Base-by-base conservation (phyloP, 106 monocot species). In the Acanthochlamys bracteata region DNA sequence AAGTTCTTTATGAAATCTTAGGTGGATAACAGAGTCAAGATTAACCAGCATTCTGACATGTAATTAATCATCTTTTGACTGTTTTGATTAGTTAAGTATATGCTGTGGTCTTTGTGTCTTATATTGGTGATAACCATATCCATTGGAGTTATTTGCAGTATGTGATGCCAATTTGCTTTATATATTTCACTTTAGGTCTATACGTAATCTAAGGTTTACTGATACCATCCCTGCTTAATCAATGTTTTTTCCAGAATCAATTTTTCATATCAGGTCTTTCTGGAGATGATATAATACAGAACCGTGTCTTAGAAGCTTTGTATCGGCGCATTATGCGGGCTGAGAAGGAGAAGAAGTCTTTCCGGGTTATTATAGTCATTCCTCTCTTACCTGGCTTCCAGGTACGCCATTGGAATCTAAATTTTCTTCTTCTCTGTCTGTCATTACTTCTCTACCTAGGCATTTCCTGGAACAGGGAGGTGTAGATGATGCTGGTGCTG, bases 181-280 rank as follows among this genome's bases (percentile, higher is more conserved):
- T n/a, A n/a, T n/a, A n/a, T n/a, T n/a, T n/a, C n/a, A n/a, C n/a
- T n/a, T n/a, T n/a, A n/a, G n/a, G n/a, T n/a, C n/a, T n/a, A n/a
- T n/a, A n/a, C n/a, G n/a, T n/a, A n/a, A n/a, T n/a, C n/a, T n/a
- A n/a, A n/a, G n/a, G n/a, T n/a, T n/a, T n/a, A 33, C 33, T 33
- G 33, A 33, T 6, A 33, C 33, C 1, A 33, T 33, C 6, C 6
- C 6, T 33, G 6, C 33, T 19, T 23, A 0, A n/a, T 56, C 8
- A 3, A 17, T 8, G 17, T 61, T 39, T 72, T 51, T 59, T 72
- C 63, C 85, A 99, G 98, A 99, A 99, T 63, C 98, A 99, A 59
- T 99, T 99, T 98, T 99, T 99, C 59, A 89, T 99, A 79, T 99
- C 98, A 73, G 98, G 98, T 63, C 85, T 99, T 62, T 74, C 85